phyloP scores from a whole-genome alignment of 768 basidiomycete species.

The Heimioporus sp. region DNA sequence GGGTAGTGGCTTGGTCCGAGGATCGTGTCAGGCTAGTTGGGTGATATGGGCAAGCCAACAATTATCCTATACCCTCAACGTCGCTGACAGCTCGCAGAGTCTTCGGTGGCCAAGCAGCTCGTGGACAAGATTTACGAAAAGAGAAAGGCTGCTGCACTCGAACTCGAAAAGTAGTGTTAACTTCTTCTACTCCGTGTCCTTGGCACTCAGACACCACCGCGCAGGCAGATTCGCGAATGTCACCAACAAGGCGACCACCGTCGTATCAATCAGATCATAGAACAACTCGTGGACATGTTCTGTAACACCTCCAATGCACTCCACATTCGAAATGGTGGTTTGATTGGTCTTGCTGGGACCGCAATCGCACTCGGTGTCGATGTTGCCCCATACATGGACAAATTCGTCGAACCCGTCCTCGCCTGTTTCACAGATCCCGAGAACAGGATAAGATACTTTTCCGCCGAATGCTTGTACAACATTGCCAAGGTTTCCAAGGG shows the following conservation, averaged over 20 bases:
- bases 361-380: constrained; percentile 96
- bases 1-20: too few species aligned
- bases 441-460: constrained; percentile 95
- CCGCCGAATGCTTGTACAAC: constrained; percentile 97
- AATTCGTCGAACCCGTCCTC: constrained; percentile 85
- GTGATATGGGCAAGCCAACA: constrained; percentile 19
- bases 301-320: constrained; percentile 76
- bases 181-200: background rate
- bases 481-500: constrained; percentile 97
- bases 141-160: constrained; percentile 91
- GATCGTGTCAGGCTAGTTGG: too few species aligned
- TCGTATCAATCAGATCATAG: constrained; percentile 83
- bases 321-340: constrained; percentile 90
- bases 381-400: constrained; percentile 91
- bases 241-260: constrained; percentile 78
- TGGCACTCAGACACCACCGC: constrained; percentile 13
- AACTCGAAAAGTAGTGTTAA: constrained; percentile 79
- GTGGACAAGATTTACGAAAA: constrained; percentile 96
- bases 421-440: constrained; percentile 92
- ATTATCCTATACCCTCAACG: background rate
- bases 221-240: constrained; percentile 83
- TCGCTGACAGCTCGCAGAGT: constrained; percentile 43
- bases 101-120: constrained; percentile 73
- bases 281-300: constrained; percentile 95
- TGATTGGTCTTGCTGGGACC: constrained; percentile 94